A percentile compares a stretch with the other conserved stretches of the same genome.
Evolutionary conservation across 228 moss, liverwort and hornwort species (phyloP).

Genomic region (Sphagnum magellanicum): DNA sequence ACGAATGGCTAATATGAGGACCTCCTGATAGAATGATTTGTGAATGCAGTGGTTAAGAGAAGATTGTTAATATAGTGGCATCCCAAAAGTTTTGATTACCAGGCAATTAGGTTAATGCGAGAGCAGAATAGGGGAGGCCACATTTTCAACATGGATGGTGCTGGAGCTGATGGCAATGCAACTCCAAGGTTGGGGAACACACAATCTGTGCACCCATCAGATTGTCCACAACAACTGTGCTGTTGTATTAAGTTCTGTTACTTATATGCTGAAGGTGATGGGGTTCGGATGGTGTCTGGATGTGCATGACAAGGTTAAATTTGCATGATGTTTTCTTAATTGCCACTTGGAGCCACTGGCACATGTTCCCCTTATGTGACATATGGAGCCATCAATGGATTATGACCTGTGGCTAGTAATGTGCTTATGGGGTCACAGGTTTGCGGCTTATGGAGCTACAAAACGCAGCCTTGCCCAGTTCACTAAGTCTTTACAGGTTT

Average conservation of each 20-base stretch:
- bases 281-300: too few species aligned
- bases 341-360: too few species aligned
- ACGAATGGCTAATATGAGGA: too few species aligned
- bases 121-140: constrained; percentile 86
- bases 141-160: constrained; percentile 99
- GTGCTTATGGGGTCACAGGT: constrained; percentile 28
- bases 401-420: too few species aligned
- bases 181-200: constrained; percentile 60
- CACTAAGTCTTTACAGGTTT: constrained; percentile 91
- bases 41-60: too few species aligned
- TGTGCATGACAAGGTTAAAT: too few species aligned
- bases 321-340: too few species aligned
- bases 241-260: neutral
- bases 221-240: neutral
- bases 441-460: constrained; percentile 96
- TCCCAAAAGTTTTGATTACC: constrained; percentile 1
- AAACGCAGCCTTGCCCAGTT: constrained; percentile 96
- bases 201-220: neutral
- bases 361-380: too few species aligned
- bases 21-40: too few species aligned
- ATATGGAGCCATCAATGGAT: too few species aligned
- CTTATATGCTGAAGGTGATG: neutral
- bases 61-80: too few species aligned
- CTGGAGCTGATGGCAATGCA: constrained; percentile 97
- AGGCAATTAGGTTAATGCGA: constrained; percentile 86